phyloP scores from a whole-genome alignment of 1,284 basidiomycete genomes.

The Bondarzewia mesenterica region DNA sequence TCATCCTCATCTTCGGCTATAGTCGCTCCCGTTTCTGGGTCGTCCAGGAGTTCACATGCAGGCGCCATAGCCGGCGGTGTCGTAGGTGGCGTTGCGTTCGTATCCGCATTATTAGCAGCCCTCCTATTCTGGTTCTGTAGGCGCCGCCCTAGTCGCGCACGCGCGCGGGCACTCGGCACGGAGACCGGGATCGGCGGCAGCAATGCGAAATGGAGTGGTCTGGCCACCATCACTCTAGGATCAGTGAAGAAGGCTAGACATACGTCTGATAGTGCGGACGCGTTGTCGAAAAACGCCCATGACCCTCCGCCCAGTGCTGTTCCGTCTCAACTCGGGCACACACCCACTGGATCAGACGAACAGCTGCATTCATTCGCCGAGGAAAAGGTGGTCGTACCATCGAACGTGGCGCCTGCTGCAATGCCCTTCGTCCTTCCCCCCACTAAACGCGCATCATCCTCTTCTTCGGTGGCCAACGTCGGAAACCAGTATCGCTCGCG shows the following conservation, averaged over 20 bases:
- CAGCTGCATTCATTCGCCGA: constrained; percentile 16
- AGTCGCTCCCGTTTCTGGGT: constrained; percentile 4
- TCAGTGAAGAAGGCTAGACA: background rate
- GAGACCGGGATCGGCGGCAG: background rate
- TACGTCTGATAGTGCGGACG: constrained; percentile 1
- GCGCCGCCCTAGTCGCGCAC: constrained; percentile 6
- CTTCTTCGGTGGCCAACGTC: background rate
- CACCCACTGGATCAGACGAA: constrained; percentile 16
- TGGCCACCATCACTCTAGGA: background rate
- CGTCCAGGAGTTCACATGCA: constrained; percentile 14
- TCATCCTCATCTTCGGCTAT: constrained; percentile 1
- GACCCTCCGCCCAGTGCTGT: background rate
- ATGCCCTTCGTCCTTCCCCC: background rate
- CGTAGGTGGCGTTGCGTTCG: constrained; percentile 23
- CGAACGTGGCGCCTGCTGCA: constrained; percentile 1
- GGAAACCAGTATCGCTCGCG: background rate
- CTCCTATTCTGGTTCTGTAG: constrained; percentile 17
- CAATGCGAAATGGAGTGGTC: background rate
- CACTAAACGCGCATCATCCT: background rate
- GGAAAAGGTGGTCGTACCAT: constrained; percentile 13
- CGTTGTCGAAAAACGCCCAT: background rate
- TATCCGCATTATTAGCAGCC: constrained; percentile 15
- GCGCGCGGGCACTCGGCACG: background rate
- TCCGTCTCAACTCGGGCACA: background rate
- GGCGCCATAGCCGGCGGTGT: constrained; percentile 29